Evolutionary conservation across 179 eudicot genomes (phyloP), one percentile per base, ranked within the genome.

Genomic region (Carnegiea gigantea): DNA sequence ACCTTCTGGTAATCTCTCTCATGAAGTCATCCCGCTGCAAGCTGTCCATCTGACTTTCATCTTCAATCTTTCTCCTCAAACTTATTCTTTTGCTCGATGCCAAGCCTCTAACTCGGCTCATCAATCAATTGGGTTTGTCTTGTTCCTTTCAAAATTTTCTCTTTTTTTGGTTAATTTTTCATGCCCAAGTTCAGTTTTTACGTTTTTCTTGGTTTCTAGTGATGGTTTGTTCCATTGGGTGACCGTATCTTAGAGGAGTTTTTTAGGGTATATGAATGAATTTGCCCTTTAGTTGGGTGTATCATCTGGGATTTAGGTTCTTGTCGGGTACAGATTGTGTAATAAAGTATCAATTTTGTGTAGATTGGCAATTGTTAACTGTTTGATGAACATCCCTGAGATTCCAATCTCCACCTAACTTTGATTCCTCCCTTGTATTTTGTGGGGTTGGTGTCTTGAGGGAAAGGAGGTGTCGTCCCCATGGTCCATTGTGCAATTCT

Each of bases 91-190:
- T 7, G 23, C 17, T 67, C 36, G 38, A 18, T 12, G 20, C 10
- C 23, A 17, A 36, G 46, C 36, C 71, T 67, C 18, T 12, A 10
- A 17, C 26, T 33, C 12, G 73, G 44, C 73, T 70, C 38, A 9
- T 70, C 46, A 36, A 70, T 70, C 23, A 70, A 36, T 70, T 36
- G 33, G 73, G 73, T 70, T 70, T 70, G 73, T 70, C 40, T 28
- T 70, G 9, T 33, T 70, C 44, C 36, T 70, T 36, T 44, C 73
- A 17, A 70, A 70, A n/a, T 62, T n/a, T 23, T 7, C 57, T 51
- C 57, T 24, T 62, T 23, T 62, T 23, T 62, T 62, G 18, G 13
- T 62, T n/a, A 51, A 23, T 62, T 23, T 62, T 14, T 14, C 68
- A 21, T 62, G 68, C 68, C n/a, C 43, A 68, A 68, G 38, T 30